Percentiles rank a stretch among this genome's conserved stretches.
Conservation (phyloP, 2,329 filamentous ascomycete species). For the Aspergillus quadricinctus region DNA sequence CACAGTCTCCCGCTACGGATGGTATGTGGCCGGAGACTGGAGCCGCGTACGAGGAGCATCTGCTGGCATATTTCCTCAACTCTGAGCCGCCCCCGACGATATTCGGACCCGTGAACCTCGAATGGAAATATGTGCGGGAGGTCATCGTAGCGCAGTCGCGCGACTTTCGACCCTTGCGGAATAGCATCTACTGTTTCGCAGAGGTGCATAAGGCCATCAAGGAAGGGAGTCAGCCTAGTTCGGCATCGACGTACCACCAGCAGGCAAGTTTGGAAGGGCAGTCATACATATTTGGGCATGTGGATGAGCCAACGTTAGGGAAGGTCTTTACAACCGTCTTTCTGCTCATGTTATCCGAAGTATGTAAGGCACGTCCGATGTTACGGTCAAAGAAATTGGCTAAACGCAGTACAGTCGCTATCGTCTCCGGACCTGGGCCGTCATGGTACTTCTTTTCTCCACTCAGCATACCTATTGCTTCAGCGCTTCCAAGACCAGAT, state of each 20-base stretch:
- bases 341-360: conserved; percentile 35
- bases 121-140: conserved; percentile 30
- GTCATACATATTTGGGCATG: conserved; percentile 22
- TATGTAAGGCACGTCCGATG: conserved; percentile 9
- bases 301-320: conserved; percentile 20
- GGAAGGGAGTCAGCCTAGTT: conserved; percentile 24
- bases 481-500: conserved; percentile 26
- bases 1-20: background rate
- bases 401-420: conserved; percentile 18
- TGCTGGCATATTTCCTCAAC: conserved; percentile 25
- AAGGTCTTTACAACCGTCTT: conserved; percentile 27
- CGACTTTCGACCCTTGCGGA: conserved; percentile 22
- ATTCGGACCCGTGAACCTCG: conserved; percentile 27
- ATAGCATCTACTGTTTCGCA: conserved; percentile 32
- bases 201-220: conserved; percentile 26
- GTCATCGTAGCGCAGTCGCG: conserved; percentile 22
- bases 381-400: background rate
- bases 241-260: conserved; percentile 28
- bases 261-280: conserved; percentile 29
- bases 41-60: conserved; percentile 25
- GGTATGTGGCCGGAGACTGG: conserved; percentile 17
- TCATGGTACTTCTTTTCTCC: conserved; percentile 26
- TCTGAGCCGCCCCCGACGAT: conserved; percentile 28
- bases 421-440: conserved; percentile 24
- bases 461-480: conserved; percentile 27